Percentiles rank a stretch among this genome's conserved stretches.
Evolutionary conservation across 176 grass and related monocot species (phyloP).

Genomic region (Alopecurus myosuroides): DNA sequence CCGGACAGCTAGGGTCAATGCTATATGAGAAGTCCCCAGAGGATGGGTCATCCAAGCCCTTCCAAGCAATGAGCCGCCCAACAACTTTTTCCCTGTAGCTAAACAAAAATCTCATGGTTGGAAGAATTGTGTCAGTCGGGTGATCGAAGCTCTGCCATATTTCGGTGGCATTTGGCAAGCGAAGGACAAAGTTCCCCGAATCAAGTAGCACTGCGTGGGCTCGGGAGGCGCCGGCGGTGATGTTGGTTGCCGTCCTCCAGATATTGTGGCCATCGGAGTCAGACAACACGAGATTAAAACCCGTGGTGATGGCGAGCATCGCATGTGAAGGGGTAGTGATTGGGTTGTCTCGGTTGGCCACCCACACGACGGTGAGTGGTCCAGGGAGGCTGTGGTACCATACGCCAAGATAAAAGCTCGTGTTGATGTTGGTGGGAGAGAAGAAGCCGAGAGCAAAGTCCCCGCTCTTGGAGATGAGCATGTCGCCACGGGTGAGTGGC

Average conservation of each 20-base stretch:
- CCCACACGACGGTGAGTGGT: neutral
- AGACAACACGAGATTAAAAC: neutral
- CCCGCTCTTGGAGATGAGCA: too few species aligned
- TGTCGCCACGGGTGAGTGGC: too few species aligned
- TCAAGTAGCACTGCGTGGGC: neutral
- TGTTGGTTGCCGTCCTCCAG: neutral
- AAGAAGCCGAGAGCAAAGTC: too few species aligned
- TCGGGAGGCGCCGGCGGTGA: neutral
- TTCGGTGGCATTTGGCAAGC: neutral
- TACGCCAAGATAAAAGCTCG: too few species aligned
- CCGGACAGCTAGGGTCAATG: neutral
- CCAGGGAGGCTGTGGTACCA: neutral
- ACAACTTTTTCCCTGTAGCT: neutral
- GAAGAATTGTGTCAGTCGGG: neutral
- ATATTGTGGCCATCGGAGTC: neutral
- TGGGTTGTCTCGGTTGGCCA: neutral
- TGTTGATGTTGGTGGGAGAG: too few species aligned
- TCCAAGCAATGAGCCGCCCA: neutral
- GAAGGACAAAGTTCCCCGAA: neutral
- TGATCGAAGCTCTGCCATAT: neutral
- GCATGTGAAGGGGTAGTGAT: neutral
- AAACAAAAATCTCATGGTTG: neutral
- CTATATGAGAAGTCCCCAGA: slow-evolving; percentile 13
- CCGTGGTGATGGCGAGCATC: neutral
- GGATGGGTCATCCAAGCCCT: slow-evolving; percentile 29